Percentiles rank a stretch among this genome's conserved stretches.
Conservation (phyloP, 1,284 basidiomycete species). For the Irpex lacteus region DNA sequence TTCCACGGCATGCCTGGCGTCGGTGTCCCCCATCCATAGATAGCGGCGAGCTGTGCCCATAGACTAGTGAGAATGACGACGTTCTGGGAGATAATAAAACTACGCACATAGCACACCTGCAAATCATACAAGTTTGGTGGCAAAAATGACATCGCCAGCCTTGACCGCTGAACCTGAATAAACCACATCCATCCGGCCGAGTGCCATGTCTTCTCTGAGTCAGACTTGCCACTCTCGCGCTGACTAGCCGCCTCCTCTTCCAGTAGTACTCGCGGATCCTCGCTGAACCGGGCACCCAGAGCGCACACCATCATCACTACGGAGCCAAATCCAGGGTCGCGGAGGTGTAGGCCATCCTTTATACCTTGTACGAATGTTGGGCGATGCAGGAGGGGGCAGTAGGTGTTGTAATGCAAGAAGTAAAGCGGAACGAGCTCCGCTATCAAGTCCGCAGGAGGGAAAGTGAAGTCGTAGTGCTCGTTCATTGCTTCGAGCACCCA, state of each 20-base stretch:
- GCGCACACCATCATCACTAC: conserved; percentile 77
- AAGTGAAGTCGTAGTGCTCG: conserved; percentile 41
- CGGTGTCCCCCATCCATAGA: conserved; percentile 39
- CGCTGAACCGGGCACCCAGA: conserved; percentile 62
- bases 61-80: conserved; percentile 9
- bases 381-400: conserved; percentile 75
- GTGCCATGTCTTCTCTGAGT: conserved; percentile 21
- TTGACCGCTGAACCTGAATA: conserved; percentile 56
- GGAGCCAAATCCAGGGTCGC: conserved; percentile 61
- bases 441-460: conserved; percentile 37
- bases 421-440: conserved; percentile 63
- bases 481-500: background rate
- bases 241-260: background rate
- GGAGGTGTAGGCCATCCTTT: conserved; percentile 51
- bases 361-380: conserved; percentile 66
- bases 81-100: background rate
- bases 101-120: conserved; percentile 40
- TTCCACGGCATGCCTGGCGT: conserved; percentile 26
- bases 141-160: conserved; percentile 49
- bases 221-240: background rate
- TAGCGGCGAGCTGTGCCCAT: conserved; percentile 29
- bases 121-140: conserved; percentile 65
- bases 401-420: conserved; percentile 60
- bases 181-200: conserved; percentile 73
- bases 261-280: conserved; percentile 63